Evolutionary conservation across 495 filamentous ascomycete genomes (phyloP).

Genomic region (Neurospora pannonica): DNA sequence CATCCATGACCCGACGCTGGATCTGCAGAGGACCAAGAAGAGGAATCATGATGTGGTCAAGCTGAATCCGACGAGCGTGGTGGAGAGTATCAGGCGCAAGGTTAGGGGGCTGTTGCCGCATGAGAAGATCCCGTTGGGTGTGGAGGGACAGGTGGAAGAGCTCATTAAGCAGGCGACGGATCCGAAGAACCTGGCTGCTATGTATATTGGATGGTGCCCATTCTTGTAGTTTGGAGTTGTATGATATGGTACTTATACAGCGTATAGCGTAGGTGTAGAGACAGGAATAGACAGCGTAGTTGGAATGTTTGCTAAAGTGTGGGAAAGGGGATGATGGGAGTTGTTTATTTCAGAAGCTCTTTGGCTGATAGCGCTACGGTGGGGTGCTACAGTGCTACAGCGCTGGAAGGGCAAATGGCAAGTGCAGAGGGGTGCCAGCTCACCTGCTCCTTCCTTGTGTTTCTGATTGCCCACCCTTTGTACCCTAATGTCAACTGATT

Average conservation of each 20-base stretch:
- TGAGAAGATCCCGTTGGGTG: constrained; percentile 82
- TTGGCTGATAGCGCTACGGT: not conserved
- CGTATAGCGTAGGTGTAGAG: not conserved
- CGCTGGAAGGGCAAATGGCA: not conserved
- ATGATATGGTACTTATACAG: not conserved
- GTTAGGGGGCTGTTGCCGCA: constrained; percentile 71
- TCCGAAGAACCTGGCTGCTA: constrained; percentile 64
- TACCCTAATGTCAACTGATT: not conserved
- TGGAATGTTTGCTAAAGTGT: not conserved
- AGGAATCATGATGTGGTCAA: constrained; percentile 56
- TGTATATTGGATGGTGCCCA: constrained; percentile 99
- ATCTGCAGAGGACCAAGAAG: constrained; percentile 72
- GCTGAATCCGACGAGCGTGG: constrained; percentile 78
- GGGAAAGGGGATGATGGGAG: not conserved
- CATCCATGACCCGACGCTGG: constrained; percentile 89
- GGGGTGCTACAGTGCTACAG: not conserved
- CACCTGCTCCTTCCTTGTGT: not conserved
- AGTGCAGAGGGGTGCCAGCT: not conserved
- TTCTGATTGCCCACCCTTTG: not conserved
- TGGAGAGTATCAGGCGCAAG: constrained; percentile 83
- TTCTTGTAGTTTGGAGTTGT: constrained; percentile 51
- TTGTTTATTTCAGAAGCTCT: not conserved
- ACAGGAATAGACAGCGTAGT: not conserved
- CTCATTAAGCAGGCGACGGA: constrained; percentile 77
- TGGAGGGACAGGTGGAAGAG: constrained; percentile 93